A percentile compares a stretch with the other conserved stretches of the same genome.
These are phyloP conservation scores for Calcarisporium arbuscula DNA, from an alignment of 2,329 filamentous ascomycete genomes.

Conservation along the genomic window DNA sequence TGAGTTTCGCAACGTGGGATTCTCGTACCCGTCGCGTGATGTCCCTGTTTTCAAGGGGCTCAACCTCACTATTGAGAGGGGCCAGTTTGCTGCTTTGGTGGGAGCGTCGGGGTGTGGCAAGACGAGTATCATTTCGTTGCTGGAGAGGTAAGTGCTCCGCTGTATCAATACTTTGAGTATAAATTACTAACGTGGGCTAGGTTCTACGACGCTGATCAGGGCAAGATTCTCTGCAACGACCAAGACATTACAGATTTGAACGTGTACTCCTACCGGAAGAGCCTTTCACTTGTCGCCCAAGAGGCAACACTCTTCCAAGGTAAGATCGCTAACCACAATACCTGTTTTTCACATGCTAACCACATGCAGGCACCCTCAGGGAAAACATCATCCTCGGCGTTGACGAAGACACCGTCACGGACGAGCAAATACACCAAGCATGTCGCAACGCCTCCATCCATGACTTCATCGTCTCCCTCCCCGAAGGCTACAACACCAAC, in stretches of 20 bases:
- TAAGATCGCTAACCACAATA: conserved; percentile 10
- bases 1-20: conserved; percentile 50
- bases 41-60: conserved; percentile 53
- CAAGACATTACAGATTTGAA: conserved; percentile 53
- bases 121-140: conserved; percentile 60
- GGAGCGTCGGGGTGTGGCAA: conserved; percentile 68
- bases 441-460: conserved; percentile 61
- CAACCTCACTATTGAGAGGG: conserved; percentile 58
- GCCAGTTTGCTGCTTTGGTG: conserved; percentile 65
- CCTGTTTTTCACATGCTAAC: conserved; percentile 2
- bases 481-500: conserved; percentile 61
- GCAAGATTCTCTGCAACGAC: conserved; percentile 59
- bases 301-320: conserved; percentile 68
- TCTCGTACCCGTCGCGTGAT: conserved; percentile 54
- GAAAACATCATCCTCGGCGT: conserved; percentile 67
- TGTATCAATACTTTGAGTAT: neutral
- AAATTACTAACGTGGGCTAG: conserved; percentile 18
- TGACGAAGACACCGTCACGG: conserved; percentile 42
- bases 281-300: conserved; percentile 67
- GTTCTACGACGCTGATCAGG: conserved; percentile 64
- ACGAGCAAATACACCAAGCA: conserved; percentile 44
- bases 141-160: conserved; percentile 38
- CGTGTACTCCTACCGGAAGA: conserved; percentile 54
- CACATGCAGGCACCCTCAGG: conserved; percentile 44
- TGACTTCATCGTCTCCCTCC: conserved; percentile 63